A percentile compares a stretch with the other conserved stretches of the same genome.
Evolutionary conservation across 805 yeast species (phyloP).

Genomic region (Priceomyces melissophilus): DNA sequence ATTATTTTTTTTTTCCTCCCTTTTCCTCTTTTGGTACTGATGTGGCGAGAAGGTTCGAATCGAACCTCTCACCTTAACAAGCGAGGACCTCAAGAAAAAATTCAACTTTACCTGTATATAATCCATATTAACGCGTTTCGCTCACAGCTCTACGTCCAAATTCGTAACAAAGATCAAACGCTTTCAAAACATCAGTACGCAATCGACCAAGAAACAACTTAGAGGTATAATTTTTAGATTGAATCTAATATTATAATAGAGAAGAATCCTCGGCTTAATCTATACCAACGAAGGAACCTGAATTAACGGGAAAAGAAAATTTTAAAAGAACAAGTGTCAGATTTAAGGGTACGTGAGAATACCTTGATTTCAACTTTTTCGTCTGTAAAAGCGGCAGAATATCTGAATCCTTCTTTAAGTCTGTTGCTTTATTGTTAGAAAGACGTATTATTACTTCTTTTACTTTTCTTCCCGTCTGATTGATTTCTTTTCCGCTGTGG

Average conservation of each 20-base stretch:
- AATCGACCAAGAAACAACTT: conserved; percentile 1
- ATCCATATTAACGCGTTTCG: conserved; percentile 1
- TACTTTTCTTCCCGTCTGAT: no score
- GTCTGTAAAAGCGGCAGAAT: no score
- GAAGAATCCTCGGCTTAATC: neutral
- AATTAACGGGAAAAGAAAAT: neutral
- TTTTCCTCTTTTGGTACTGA: no score
- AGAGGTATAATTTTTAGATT: conserved; percentile 1
- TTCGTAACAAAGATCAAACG: conserved; percentile 5
- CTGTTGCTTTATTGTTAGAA: no score
- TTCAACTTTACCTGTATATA: no score
- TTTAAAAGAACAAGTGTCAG: conserved; percentile 3
- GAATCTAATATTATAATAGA: neutral
- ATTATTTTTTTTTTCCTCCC: no score
- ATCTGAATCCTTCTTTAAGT: neutral
- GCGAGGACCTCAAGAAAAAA: no score
- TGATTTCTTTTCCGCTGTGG: no score
- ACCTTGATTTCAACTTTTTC: no score
- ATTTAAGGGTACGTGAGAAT: conserved; percentile 2
- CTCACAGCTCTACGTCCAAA: conserved; percentile 2
- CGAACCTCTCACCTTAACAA: no score
- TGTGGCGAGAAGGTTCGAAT: no score
- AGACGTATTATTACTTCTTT: no score
- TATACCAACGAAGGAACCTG: neutral
- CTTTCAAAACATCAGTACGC: neutral